Conservation (phyloP, 768 basidiomycete genomes). For the Omphalotus guepiniiformis region DNA sequence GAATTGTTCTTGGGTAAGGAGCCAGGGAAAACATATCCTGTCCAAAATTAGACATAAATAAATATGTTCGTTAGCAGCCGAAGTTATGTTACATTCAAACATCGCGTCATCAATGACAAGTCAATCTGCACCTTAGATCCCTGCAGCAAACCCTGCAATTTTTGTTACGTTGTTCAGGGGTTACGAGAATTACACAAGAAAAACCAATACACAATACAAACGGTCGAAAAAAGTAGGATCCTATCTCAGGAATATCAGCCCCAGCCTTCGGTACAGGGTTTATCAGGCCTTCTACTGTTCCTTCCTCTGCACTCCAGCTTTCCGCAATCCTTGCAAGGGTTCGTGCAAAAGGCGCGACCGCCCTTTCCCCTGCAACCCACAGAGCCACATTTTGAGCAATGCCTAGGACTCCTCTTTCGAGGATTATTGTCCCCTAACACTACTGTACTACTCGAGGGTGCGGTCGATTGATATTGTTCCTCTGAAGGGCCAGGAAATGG, state of each 20-base stretch:
- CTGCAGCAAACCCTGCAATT: too few relatives aligned
- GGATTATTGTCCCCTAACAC: slow-evolving; percentile 22
- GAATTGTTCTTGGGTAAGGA: too few relatives aligned
- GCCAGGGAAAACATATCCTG: too few relatives aligned
- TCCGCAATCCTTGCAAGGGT: slow-evolving; percentile 80
- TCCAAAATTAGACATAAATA: too few relatives aligned
- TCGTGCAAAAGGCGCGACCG: slow-evolving; percentile 67
- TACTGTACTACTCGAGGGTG: not conserved
- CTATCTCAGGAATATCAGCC: slow-evolving; percentile 11
- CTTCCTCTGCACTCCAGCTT: slow-evolving; percentile 73
- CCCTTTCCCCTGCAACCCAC: slow-evolving; percentile 84
- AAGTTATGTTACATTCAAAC: too few relatives aligned
- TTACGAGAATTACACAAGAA: too few relatives aligned
- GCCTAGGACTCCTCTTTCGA: slow-evolving; percentile 60
- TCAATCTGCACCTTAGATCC: too few relatives aligned
- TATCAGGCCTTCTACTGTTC: slow-evolving; percentile 75
- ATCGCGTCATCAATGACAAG: too few relatives aligned
- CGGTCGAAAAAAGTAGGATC: not conserved
- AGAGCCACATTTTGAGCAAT: slow-evolving; percentile 80
- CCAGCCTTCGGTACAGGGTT: slow-evolving; percentile 63
- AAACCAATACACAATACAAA: not conserved
- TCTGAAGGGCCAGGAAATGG: not conserved
- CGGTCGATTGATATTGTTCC: not conserved
- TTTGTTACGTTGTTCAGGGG: too few relatives aligned
- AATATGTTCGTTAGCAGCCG: too few relatives aligned